Evolutionary conservation across 306 rosid species (phyloP).

Genomic region (Malus sylvestris): DNA sequence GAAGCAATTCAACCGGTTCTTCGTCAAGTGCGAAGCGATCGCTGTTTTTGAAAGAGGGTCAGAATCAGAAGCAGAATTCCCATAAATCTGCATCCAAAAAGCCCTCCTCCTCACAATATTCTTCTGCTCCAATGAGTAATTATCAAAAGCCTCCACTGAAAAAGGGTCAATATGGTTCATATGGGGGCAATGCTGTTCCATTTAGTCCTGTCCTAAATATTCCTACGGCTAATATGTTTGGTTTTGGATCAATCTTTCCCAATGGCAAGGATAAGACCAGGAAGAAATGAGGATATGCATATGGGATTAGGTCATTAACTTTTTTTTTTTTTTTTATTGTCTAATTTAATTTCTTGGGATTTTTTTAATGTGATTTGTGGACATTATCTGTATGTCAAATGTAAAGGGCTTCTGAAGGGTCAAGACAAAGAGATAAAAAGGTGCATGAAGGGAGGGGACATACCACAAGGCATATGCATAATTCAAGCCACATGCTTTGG

Average conservation of each 20-base stretch:
- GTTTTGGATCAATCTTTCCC: constrained; percentile 73
- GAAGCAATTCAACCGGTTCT: constrained; percentile 81
- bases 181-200: constrained; percentile 32
- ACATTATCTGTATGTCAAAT: constrained; percentile 5
- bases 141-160: constrained; percentile 69
- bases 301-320: background rate
- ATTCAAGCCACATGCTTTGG: constrained; percentile 52
- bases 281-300: constrained; percentile 36
- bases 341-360: background rate
- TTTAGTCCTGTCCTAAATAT: constrained; percentile 67
- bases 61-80: constrained; percentile 35
- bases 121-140: constrained; percentile 13
- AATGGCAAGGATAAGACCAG: constrained; percentile 50
- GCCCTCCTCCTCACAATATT: constrained; percentile 13
- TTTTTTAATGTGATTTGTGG: background rate
- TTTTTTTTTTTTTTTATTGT: background rate
- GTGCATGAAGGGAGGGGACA: constrained; percentile 15
- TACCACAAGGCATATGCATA: constrained; percentile 16
- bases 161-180: constrained; percentile 42
- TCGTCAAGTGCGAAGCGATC: constrained; percentile 39
- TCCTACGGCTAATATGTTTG: constrained; percentile 56
- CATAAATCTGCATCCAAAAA: constrained; percentile 27
- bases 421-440: constrained; percentile 18
- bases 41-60: constrained; percentile 35
- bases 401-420: constrained; percentile 24